Evolutionary conservation across 352 stramenopile species (phyloP).

Genomic region (Globisporangium apiculatum): DNA sequence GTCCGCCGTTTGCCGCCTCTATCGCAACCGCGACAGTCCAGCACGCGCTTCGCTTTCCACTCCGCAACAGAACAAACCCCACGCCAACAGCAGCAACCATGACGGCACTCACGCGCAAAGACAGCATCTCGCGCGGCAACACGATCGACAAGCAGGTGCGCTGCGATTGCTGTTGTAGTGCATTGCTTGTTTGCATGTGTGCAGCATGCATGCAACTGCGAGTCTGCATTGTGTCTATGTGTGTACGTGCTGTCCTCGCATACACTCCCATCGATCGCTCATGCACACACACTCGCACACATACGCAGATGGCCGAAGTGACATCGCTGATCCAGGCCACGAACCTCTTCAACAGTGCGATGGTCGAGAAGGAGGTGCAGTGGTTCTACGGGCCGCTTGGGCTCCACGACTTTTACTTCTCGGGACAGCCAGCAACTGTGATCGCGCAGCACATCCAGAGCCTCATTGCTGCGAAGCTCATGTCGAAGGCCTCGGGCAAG

Average conservation of each 20-base stretch:
- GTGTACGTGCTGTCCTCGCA: too few relatives aligned
- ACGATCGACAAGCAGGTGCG: constrained; percentile 9
- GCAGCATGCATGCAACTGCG: too few relatives aligned
- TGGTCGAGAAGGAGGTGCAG: constrained; percentile 61
- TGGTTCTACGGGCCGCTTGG: constrained; percentile 80
- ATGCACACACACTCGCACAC: too few relatives aligned
- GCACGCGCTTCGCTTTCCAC: not conserved
- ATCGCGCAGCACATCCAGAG: constrained; percentile 80
- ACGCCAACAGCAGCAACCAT: not conserved
- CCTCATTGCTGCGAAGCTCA: constrained; percentile 74
- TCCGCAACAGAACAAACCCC: not conserved
- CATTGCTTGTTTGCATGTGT: too few relatives aligned
- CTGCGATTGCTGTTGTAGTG: too few relatives aligned
- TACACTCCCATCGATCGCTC: too few relatives aligned
- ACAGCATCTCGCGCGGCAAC: constrained; percentile 11
- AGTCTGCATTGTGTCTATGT: too few relatives aligned
- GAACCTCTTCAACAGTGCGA: constrained; percentile 51
- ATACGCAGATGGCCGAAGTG: constrained; percentile 50
- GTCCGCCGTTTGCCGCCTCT: too few relatives aligned
- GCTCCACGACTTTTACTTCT: constrained; percentile 83
- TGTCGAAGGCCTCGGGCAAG: constrained; percentile 69
- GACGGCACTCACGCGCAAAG: constrained; percentile 7
- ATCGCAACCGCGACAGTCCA: not conserved
- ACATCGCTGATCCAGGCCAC: constrained; percentile 42
- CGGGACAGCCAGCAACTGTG: constrained; percentile 42